phyloP scores from a whole-genome alignment of 805 yeast genomes.

The Wickerhamiella dianesei region DNA sequence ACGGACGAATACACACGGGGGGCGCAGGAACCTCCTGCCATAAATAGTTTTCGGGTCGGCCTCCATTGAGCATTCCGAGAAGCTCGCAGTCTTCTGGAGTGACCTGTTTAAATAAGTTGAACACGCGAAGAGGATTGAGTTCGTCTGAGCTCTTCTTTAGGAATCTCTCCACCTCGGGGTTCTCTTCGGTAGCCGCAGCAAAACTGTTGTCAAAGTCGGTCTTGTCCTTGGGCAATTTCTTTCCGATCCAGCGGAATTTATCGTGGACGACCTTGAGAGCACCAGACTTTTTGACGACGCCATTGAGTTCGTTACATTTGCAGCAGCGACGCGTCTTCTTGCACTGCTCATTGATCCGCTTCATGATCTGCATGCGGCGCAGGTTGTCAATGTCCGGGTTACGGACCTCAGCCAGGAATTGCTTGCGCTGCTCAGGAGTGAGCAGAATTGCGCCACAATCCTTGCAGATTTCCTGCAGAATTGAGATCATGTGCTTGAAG shows the following conservation, averaged over 20 bases:
- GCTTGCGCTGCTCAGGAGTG: slow-evolving; percentile 56
- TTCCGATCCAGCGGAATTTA: slow-evolving; percentile 90
- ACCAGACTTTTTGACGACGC: slow-evolving; percentile 96
- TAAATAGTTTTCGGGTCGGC: slow-evolving; percentile 89
- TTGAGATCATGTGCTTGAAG: slow-evolving; percentile 79
- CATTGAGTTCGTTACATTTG: slow-evolving; percentile 77
- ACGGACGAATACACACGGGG: slow-evolving; percentile 96
- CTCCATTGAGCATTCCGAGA: slow-evolving; percentile 79
- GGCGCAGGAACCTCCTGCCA: slow-evolving; percentile 99
- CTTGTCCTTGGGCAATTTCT: slow-evolving; percentile 74
- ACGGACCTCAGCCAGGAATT: slow-evolving; percentile 63
- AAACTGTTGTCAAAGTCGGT: slow-evolving; percentile 78
- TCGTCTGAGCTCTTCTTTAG: slow-evolving; percentile 83
- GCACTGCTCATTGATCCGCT: slow-evolving; percentile 77
- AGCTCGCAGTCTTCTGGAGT: slow-evolving; percentile 82
- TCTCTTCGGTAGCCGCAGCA: slow-evolving; percentile 53
- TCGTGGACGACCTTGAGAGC: slow-evolving; percentile 92
- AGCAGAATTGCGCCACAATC: slow-evolving; percentile 67
- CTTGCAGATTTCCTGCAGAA: slow-evolving; percentile 83
- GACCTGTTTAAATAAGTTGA: slow-evolving; percentile 76
- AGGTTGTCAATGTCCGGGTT: slow-evolving; percentile 82
- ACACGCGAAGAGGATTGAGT: slow-evolving; percentile 79
- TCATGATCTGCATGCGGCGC: slow-evolving; percentile 79
- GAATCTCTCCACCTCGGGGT: slow-evolving; percentile 82
- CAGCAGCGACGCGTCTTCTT: slow-evolving; percentile 88